Evolutionary conservation across 306 rosid genomes (phyloP), one percentile per base, ranked within the genome.

Genomic region (Dryas alaskensis): DNA sequence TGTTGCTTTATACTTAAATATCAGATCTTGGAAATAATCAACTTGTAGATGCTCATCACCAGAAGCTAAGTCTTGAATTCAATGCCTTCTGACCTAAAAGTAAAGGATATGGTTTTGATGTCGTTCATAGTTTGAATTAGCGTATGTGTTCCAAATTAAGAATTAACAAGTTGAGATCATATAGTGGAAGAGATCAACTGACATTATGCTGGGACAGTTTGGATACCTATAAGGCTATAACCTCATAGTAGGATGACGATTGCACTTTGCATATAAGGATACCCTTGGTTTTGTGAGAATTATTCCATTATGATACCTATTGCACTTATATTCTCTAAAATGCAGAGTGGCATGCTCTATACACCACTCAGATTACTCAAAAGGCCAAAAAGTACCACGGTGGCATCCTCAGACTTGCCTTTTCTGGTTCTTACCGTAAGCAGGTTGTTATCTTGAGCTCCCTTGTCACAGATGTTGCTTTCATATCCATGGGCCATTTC

Each of bases 301-400:
- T 66, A 10, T 47, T 10, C 43, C 25, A 25, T 12, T 27, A 50
- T 10, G 44, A 27, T 60, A 27, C 44, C 17, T 27, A 27, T 14
- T 50, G 59, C 59, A 49, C 13, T 62, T 62, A 31, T 46, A 46
- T 44, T 59, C 54, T 65, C 39, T 55, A 37, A 59, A 10, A 8
- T 70, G 73, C 69, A 80, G 84, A 80, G 69, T 80, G 84, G 84
- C 40, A 80, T 65, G 80, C 75, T 49, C 57, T 80, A 40, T 80
- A 75, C 57, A 76, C 78, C 31, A 57, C 65, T 58, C 80, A 80
- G 77, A 75, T 75, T 39, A 70, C 77, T 75, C 84, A 75, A 31
- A 80, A 76, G 77, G 62, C 70, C 64, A 80, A 80, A 77, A 80
- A 58, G 39, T 80, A 70, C 63, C 77, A 80, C 46, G 63, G 12